Evolutionary conservation across 1,284 basidiomycete species (phyloP), one percentile per base, ranked within the genome.

Genomic region (Irpex sp.): DNA sequence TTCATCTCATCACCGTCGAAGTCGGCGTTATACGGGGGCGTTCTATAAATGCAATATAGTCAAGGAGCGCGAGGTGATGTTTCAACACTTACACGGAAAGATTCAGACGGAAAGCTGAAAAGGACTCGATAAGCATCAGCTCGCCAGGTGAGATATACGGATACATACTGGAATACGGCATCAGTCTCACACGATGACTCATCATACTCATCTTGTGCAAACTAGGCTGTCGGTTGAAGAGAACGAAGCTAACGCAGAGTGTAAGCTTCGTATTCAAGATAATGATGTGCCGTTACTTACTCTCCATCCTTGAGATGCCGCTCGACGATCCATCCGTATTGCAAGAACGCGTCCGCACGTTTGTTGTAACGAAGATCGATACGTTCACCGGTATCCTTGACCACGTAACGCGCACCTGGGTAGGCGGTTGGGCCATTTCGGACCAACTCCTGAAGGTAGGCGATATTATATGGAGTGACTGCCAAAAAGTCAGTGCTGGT

Each of bases 181-280:
- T 98, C 63, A 99, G 81, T 74, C 94, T 95, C 58, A 99, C 93
- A 49, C 97, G 88, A 81, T 99, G 97, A 77, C 94, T 95, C 97
- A 99, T 99, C 97, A 99, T 99, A 83, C 94, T 97, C 97, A 99
- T 99, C 79, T 99, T 99, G 79, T 99, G 97, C 77, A 99, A 78
- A 83, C 90, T 94, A 2, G 97, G 97, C 74, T 99, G 97, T 67
- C 97, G 96, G 77, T 99, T 99, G 83, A 99, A 99, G 59, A 99
- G 80, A 40, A 99, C 94, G 72, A 86, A 98, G 74, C 94, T 96
- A 67, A 6, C 58, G 26, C 61, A 63, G 13, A 47, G 31, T 47
- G 7, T 17, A 17, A 6, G 40, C 55, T 40, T 37, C 44, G 26
- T 6, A 57, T 8, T 26, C 5, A 31, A 19, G 2, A 26, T 4